Evolutionary conservation across 2,329 filamentous ascomycete species (phyloP).

Genomic region (Moelleriella libera): DNA sequence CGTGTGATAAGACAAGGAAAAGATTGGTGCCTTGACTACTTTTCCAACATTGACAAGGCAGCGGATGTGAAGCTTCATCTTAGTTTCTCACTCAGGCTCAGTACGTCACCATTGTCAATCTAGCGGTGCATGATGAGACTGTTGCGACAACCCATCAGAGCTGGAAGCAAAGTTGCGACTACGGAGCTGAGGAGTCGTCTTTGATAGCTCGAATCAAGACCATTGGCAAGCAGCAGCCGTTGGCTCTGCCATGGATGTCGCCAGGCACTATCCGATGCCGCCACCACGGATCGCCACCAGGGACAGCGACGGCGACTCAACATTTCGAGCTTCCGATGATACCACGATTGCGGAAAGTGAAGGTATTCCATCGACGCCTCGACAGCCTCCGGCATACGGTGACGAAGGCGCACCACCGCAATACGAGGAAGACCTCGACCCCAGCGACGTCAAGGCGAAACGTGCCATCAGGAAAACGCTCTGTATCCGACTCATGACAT

Average conservation of each 20-base stretch:
- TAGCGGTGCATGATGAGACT: too few species aligned
- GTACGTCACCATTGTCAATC: too few species aligned
- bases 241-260: slow-evolving; percentile 5
- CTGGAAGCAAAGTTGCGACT: neutral
- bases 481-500: slow-evolving; percentile 9
- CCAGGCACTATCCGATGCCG: slow-evolving; percentile 3
- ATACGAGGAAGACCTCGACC: slow-evolving; percentile 5
- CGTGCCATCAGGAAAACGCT: slow-evolving; percentile 7
- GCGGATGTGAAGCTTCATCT: too few species aligned
- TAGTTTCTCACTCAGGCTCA: too few species aligned
- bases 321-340: slow-evolving; percentile 3
- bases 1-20: too few species aligned
- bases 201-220: too few species aligned
- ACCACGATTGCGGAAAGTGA: slow-evolving; percentile 5
- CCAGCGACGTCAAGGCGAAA: slow-evolving; percentile 3
- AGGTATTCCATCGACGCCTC: slow-evolving; percentile 2
- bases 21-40: too few species aligned
- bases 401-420: slow-evolving; percentile 7
- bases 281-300: slow-evolving; percentile 2
- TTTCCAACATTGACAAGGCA: too few species aligned
- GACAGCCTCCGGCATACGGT: slow-evolving; percentile 8
- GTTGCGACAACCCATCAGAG: too few species aligned
- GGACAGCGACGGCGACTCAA: slow-evolving; percentile 1
- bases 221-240: neutral
- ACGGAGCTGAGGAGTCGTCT: neutral